phyloP scores from a whole-genome alignment of 345 rosid genomes.

The Corymbia maculata region DNA sequence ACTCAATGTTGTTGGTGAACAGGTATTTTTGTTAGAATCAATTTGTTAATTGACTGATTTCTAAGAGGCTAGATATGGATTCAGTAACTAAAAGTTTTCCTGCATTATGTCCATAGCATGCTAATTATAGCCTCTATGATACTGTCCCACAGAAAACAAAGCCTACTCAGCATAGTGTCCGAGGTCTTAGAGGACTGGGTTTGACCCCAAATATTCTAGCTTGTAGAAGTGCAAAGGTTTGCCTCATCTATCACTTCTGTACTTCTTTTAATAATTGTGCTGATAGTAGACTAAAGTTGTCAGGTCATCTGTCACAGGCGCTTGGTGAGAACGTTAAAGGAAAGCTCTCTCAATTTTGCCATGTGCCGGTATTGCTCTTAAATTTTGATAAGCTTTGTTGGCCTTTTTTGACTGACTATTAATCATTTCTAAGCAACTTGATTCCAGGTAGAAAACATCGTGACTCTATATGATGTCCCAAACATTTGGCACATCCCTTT shows the following conservation, averaged over 20 bases:
- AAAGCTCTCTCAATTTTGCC: conserved; percentile 89
- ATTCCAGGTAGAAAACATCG: conserved; percentile 59
- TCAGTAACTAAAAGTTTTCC: background rate
- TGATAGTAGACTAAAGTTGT: conserved; percentile 3
- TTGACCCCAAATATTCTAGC: conserved; percentile 80
- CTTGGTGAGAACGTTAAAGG: conserved; percentile 75
- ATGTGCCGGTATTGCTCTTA: conserved; percentile 48
- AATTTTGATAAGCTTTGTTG: background rate
- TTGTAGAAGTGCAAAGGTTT: conserved; percentile 83
- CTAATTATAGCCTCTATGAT: background rate
- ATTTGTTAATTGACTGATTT: background rate
- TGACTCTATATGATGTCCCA: conserved; percentile 86
- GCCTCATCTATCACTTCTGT: background rate
- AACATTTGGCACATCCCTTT: conserved; percentile 97
- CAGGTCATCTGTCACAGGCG: conserved; percentile 35
- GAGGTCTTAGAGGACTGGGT: conserved; percentile 78
- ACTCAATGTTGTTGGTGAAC: conserved; percentile 91
- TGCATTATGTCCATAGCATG: background rate
- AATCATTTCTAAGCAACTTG: background rate
- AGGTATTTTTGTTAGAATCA: conserved; percentile 26
- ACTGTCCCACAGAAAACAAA: conserved; percentile 66
- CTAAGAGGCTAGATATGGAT: background rate
- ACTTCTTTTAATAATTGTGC: background rate
- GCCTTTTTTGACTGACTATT: background rate
- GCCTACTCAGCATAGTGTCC: conserved; percentile 95